These are phyloP conservation scores for Neurospora sp. DNA, from an alignment of 495 filamentous ascomycete species.

Conservation along the genomic window DNA sequence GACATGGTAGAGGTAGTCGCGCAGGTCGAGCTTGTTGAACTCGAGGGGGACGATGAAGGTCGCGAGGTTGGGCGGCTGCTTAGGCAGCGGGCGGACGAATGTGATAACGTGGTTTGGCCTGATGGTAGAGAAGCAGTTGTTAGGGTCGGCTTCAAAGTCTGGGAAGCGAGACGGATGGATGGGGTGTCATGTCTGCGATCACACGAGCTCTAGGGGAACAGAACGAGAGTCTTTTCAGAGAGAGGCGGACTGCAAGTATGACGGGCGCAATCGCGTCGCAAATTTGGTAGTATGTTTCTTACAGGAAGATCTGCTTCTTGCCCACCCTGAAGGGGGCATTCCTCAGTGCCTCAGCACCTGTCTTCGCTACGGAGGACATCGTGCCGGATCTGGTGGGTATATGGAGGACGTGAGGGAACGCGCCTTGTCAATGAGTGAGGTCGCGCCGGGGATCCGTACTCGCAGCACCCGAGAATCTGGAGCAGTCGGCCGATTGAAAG, in stretches of 20 bases:
- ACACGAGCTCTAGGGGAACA: background rate
- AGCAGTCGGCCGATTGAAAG: background rate
- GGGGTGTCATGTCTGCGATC: background rate
- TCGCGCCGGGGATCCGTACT: background rate
- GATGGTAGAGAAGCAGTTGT: background rate
- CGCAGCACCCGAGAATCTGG: background rate
- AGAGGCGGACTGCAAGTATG: background rate
- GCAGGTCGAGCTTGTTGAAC: conserved; percentile 85
- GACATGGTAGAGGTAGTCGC: conserved; percentile 72
- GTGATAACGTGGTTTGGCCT: conserved; percentile 74
- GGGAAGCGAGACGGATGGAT: background rate
- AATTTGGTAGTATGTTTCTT: conserved; percentile 19
- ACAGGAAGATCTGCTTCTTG: conserved; percentile 62
- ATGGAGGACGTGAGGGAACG: background rate
- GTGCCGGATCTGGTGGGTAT: background rate
- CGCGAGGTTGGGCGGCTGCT: conserved; percentile 65
- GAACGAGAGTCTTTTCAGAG: background rate
- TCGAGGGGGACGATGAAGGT: conserved; percentile 76
- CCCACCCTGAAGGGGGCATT: conserved; percentile 27
- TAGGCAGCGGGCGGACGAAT: conserved; percentile 57
- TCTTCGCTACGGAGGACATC: background rate
- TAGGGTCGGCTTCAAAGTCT: background rate
- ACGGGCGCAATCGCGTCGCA: background rate
- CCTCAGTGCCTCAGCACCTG: background rate
- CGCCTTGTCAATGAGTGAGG: background rate